Evolutionary conservation across 2,329 filamentous ascomycete species (phyloP).

Genomic region (Furcasterigmium furcatum): DNA sequence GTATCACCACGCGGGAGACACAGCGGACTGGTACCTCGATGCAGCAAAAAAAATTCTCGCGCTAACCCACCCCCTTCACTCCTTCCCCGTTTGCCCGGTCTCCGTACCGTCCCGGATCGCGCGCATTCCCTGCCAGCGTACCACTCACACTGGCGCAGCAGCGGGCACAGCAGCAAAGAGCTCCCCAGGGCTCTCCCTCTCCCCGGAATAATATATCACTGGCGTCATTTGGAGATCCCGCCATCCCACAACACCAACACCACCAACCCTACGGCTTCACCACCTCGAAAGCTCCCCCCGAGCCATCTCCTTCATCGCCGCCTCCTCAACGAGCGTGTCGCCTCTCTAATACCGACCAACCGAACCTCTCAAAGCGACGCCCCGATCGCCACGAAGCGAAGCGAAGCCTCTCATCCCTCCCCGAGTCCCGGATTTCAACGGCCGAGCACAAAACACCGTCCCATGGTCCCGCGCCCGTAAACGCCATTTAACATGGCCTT

Average conservation of each 20-base stretch:
- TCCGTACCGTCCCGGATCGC: not conserved
- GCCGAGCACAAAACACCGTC: constrained; percentile 5
- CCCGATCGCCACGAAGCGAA: not conserved
- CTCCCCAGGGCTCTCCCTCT: not conserved
- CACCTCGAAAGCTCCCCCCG: constrained; percentile 1
- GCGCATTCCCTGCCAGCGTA: constrained; percentile 9
- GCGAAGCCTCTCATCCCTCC: not conserved
- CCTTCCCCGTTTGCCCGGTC: not conserved
- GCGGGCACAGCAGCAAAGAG: constrained; percentile 8
- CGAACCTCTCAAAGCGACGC: not conserved
- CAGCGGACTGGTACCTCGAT: not conserved
- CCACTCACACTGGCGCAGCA: no score
- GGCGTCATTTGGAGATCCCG: constrained; percentile 13
- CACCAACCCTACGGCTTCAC: constrained; percentile 3
- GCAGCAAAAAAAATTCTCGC: constrained; percentile 7
- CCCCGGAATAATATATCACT: constrained; percentile 5
- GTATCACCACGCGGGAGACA: not conserved
- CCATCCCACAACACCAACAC: constrained; percentile 4
- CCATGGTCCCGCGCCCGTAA: constrained; percentile 18
- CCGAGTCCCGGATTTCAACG: constrained; percentile 1
- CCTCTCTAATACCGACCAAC: not conserved
- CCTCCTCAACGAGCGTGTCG: constrained; percentile 8
- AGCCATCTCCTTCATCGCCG: constrained; percentile 1
- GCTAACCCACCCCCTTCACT: constrained; percentile 6
- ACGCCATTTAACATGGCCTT: constrained; percentile 79